A percentile compares a stretch with the other conserved stretches of the same genome.
phyloP scores from a whole-genome alignment of 2,329 filamentous ascomycete genomes.

The Alternaria alternata region DNA sequence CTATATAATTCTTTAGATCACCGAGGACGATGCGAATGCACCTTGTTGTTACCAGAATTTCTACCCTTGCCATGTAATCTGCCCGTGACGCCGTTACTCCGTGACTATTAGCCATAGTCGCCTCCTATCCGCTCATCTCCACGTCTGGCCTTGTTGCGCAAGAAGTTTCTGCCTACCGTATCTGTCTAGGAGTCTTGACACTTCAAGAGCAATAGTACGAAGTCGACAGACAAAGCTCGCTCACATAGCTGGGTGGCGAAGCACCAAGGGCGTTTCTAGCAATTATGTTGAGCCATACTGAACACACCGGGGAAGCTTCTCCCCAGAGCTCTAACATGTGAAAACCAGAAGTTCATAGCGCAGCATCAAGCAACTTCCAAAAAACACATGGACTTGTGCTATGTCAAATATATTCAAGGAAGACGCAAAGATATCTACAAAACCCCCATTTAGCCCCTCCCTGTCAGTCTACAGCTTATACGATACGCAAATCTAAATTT shows the following conservation, averaged over 20 bases:
- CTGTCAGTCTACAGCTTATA: background rate
- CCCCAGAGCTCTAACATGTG: background rate
- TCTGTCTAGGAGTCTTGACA: background rate
- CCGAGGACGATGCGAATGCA: background rate
- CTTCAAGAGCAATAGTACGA: background rate
- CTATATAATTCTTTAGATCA: constrained; percentile 5
- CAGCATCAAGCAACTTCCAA: background rate
- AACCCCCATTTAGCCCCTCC: too few relatives aligned
- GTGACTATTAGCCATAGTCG: background rate
- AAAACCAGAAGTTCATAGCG: background rate
- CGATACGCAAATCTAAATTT: background rate
- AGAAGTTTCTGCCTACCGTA: background rate
- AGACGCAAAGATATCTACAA: background rate
- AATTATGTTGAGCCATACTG: background rate
- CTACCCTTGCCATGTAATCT: background rate
- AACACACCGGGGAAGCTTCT: background rate
- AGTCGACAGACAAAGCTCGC: background rate
- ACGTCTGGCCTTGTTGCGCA: background rate
- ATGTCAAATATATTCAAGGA: background rate
- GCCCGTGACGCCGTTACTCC: background rate
- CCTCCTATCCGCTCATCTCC: background rate
- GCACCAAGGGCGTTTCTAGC: background rate
- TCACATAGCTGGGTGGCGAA: background rate
- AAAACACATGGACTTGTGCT: background rate
- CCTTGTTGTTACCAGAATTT: background rate